Evolutionary conservation across 1,139 yeast species (phyloP).

Genomic region (Protomyces gravidus): DNA sequence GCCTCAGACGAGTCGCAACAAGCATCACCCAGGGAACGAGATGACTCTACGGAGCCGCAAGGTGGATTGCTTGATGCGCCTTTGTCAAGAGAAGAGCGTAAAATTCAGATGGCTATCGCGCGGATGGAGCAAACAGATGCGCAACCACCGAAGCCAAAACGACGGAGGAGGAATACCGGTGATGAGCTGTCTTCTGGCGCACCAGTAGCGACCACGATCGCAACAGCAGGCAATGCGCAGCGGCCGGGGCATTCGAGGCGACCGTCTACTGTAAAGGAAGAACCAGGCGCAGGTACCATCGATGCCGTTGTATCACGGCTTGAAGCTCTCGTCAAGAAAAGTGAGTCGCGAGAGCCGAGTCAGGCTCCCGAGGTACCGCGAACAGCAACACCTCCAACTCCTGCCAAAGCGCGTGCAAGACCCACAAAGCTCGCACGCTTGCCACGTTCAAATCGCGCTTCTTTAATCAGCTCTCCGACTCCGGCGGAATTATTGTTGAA

Average conservation of each 20-base stretch:
- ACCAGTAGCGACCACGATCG: neutral
- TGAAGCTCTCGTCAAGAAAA: neutral
- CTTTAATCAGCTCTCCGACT: slow-evolving; percentile 6
- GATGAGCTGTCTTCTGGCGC: slow-evolving; percentile 1
- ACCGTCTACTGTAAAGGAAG: slow-evolving; percentile 1
- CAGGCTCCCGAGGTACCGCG: neutral
- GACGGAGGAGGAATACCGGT: slow-evolving; percentile 23
- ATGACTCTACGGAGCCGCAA: neutral
- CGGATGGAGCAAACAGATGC: slow-evolving; percentile 26
- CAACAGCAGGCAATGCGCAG: neutral
- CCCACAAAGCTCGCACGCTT: neutral
- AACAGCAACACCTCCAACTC: neutral
- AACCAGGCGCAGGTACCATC: neutral
- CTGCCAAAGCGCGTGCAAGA: neutral
- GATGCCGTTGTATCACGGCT: neutral
- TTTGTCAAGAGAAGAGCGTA: slow-evolving; percentile 24
- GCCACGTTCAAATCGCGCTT: slow-evolving; percentile 1
- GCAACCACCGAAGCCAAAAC: slow-evolving; percentile 8
- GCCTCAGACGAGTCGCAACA: neutral
- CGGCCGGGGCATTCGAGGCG: neutral
- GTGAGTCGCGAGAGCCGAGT: neutral
- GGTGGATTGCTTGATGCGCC: slow-evolving; percentile 3
- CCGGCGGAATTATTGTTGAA: neutral
- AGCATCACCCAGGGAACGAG: neutral
- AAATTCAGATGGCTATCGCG: slow-evolving; percentile 27